These are phyloP conservation scores for Saccharomycopsis hybrid DNA, from an alignment of 1,139 yeast genomes.

Conservation along the genomic window DNA sequence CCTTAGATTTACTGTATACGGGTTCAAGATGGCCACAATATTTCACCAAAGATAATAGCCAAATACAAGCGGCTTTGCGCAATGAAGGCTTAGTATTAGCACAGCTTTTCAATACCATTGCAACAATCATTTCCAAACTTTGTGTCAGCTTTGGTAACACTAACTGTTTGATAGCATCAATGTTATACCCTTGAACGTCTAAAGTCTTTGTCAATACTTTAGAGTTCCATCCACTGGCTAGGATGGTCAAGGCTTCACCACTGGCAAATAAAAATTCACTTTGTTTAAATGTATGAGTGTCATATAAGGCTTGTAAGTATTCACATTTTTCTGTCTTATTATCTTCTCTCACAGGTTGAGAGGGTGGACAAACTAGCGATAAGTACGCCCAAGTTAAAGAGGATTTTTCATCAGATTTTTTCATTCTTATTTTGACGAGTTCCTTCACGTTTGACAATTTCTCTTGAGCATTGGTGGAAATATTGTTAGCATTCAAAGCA, in stretches of 20 bases:
- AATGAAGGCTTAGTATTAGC: slow-evolving; percentile 64
- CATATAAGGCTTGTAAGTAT: slow-evolving; percentile 24
- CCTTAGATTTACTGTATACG: slow-evolving; percentile 41
- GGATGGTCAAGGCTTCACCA: slow-evolving; percentile 76
- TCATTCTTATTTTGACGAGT: slow-evolving; percentile 35
- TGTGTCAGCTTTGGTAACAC: slow-evolving; percentile 10
- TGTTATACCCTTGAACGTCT: slow-evolving; percentile 40
- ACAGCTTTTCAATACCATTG: slow-evolving; percentile 46
- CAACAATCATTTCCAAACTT: slow-evolving; percentile 19
- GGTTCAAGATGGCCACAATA: slow-evolving; percentile 50
- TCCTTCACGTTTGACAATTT: slow-evolving; percentile 30
- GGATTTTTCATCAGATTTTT: slow-evolving; percentile 56
- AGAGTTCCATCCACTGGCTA: slow-evolving; percentile 76
- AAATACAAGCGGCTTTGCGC: slow-evolving; percentile 73
- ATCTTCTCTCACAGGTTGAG: slow-evolving; percentile 22
- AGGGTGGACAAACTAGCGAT: slow-evolving; percentile 35
- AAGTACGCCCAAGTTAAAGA: slow-evolving; percentile 51
- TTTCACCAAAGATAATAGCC: slow-evolving; percentile 78
- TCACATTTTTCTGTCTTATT: slow-evolving; percentile 17
- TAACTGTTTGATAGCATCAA: slow-evolving; percentile 16
- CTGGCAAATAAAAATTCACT: slow-evolving; percentile 67
- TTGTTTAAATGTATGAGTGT: slow-evolving; percentile 61
- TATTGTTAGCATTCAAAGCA: slow-evolving; percentile 34
- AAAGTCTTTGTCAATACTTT: slow-evolving; percentile 38
- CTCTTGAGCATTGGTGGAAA: slow-evolving; percentile 21